phyloP scores from a whole-genome alignment of 768 basidiomycete species.

The Trametes cingulata region DNA sequence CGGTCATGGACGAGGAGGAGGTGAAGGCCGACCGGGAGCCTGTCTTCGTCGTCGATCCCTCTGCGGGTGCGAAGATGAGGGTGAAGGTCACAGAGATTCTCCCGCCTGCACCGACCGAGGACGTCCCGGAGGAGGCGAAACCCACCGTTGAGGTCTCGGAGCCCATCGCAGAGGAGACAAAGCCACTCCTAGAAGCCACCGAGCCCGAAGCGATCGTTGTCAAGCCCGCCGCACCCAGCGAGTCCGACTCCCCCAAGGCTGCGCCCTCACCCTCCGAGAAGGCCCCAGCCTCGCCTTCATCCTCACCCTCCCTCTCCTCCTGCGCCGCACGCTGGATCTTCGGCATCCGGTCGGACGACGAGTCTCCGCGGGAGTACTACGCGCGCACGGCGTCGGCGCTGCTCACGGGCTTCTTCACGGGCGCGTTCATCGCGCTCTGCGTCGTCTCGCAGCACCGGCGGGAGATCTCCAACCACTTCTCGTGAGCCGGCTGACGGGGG shows the following conservation, averaged over 20 bases:
- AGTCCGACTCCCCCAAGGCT: not conserved
- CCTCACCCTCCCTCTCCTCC: not conserved
- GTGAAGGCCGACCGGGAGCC: slow-evolving; percentile 13
- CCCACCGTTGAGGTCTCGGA: not conserved
- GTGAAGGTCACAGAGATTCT: not conserved
- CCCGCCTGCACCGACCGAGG: not conserved
- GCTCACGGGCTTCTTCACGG: slow-evolving; percentile 60
- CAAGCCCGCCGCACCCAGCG: not conserved
- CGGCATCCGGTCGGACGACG: slow-evolving; percentile 1
- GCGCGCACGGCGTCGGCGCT: slow-evolving; percentile 45
- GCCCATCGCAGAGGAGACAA: not conserved
- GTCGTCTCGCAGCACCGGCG: slow-evolving; percentile 49
- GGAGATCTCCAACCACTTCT: slow-evolving; percentile 37
- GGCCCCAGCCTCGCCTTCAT: not conserved
- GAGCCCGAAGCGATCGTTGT: slow-evolving; percentile 1
- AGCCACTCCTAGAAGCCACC: not conserved
- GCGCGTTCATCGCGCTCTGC: slow-evolving; percentile 56
- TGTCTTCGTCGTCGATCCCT: slow-evolving; percentile 1
- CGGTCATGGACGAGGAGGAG: slow-evolving; percentile 15
- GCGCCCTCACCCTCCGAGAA: not conserved
- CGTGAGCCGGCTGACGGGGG: slow-evolving; percentile 9
- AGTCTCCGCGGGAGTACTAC: slow-evolving; percentile 22
- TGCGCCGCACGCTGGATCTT: not conserved
- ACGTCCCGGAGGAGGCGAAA: not conserved
- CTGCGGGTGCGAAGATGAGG: not conserved